These are phyloP conservation scores for Lumnitzera littorea DNA, from an alignment of 345 rosid species.

Conservation along the genomic window DNA sequence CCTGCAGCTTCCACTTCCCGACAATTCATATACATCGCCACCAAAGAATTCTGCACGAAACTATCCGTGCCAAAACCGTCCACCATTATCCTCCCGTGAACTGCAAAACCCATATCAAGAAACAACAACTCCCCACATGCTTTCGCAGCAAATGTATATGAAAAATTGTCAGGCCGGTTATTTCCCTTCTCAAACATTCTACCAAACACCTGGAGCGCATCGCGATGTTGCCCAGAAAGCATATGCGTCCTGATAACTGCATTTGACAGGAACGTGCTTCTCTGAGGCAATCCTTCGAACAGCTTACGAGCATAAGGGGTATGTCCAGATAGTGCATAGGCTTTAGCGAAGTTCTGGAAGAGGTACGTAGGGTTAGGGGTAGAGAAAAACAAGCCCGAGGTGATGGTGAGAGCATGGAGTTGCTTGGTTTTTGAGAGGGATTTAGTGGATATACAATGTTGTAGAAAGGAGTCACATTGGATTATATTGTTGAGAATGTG, in stretches of 20 bases:
- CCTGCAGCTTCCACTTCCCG: constrained; percentile 32
- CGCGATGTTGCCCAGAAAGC: constrained; percentile 22
- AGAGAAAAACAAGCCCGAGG: constrained; percentile 5
- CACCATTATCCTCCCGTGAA: constrained; percentile 37
- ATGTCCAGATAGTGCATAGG: constrained; percentile 11
- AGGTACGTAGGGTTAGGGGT: neutral
- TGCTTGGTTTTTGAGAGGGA: constrained; percentile 6
- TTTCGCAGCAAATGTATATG: constrained; percentile 34
- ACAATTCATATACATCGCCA: constrained; percentile 42
- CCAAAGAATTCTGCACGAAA: constrained; percentile 40
- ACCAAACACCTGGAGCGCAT: constrained; percentile 24
- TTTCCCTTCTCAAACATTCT: constrained; percentile 17
- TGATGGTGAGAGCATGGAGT: constrained; percentile 12
- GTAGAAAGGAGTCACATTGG: constrained; percentile 10
- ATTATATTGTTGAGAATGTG: constrained; percentile 2
- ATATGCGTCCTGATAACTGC: constrained; percentile 39
- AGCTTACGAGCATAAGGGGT: constrained; percentile 29
- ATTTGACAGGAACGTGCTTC: constrained; percentile 40
- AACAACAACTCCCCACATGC: constrained; percentile 38
- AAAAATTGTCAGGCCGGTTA: constrained; percentile 33
- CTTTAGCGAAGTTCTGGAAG: constrained; percentile 16
- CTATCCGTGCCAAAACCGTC: constrained; percentile 25
- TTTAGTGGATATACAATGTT: neutral
- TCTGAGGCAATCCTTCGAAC: constrained; percentile 48
- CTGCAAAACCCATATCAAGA: constrained; percentile 30